These are phyloP conservation scores for Globisporangium radiosum DNA, from an alignment of 352 stramenopile genomes.

Conservation along the genomic window DNA sequence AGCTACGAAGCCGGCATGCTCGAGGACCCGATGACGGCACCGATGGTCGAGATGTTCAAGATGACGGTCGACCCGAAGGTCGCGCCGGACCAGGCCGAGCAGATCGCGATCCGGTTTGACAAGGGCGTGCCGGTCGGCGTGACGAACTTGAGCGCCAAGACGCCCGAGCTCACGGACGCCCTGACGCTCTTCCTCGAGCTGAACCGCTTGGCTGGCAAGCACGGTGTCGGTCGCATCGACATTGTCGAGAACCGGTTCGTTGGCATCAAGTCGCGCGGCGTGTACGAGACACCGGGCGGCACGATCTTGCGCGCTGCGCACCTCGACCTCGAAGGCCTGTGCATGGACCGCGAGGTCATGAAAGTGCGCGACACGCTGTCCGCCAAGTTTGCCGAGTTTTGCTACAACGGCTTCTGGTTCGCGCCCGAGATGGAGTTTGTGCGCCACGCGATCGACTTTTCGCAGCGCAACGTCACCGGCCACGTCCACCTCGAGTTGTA, in stretches of 20 bases:
- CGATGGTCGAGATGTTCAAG: too few relatives aligned
- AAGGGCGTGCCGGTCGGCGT: too few relatives aligned
- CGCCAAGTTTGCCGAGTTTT: conserved; percentile 95
- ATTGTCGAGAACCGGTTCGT: conserved; percentile 99
- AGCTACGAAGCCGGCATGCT: too few relatives aligned
- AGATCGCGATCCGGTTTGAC: too few relatives aligned
- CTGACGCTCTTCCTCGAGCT: too few relatives aligned
- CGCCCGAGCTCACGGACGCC: too few relatives aligned
- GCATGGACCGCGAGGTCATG: conserved; percentile 96
- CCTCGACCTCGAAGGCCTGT: conserved; percentile 93
- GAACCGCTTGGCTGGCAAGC: conserved; percentile 72
- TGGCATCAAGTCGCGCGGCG: conserved; percentile 98
- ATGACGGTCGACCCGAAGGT: too few relatives aligned
- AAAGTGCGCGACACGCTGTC: conserved; percentile 32
- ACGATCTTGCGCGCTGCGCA: conserved; percentile 89
- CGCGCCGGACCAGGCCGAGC: too few relatives aligned
- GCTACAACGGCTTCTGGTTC: conserved; percentile 99
- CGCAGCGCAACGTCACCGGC: conserved; percentile 93
- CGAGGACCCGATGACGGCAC: too few relatives aligned
- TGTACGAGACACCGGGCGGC: conserved; percentile 98
- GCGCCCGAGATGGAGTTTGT: conserved; percentile 99
- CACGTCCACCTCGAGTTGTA: conserved; percentile 94
- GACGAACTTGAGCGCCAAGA: conserved; percentile 92
- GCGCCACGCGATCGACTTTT: conserved; percentile 92
- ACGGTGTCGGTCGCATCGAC: conserved; percentile 97